Evolutionary conservation across 2,329 filamentous ascomycete species (phyloP).

Genomic region (Teratosphaeria zuluensis): DNA sequence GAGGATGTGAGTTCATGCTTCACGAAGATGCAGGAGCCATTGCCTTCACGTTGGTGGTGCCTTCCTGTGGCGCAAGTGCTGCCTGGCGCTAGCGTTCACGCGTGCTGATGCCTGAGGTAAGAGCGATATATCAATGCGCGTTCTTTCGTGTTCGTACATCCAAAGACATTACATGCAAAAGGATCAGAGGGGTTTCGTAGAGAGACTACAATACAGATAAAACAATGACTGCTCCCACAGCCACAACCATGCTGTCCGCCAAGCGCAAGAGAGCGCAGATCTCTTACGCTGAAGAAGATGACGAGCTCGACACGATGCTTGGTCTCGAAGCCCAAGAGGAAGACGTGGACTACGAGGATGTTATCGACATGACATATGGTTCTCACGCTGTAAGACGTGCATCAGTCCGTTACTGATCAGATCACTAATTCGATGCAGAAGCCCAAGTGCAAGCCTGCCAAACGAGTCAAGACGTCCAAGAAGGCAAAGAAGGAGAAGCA

Average conservation of each 20-base stretch:
- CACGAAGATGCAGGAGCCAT: not conserved
- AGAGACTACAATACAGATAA: no score
- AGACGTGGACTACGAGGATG: constrained; percentile 1
- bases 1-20: no score
- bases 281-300: constrained; percentile 16
- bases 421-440: not conserved
- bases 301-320: constrained; percentile 9
- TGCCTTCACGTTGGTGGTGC: not conserved
- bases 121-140: not conserved
- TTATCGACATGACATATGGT: constrained; percentile 5
- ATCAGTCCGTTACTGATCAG: no score
- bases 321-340: constrained; percentile 2
- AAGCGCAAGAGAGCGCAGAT: constrained; percentile 22
- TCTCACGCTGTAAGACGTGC: constrained; percentile 7
- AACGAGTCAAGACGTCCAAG: constrained; percentile 1
- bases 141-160: not conserved
- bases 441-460: constrained; percentile 2
- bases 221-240: not conserved
- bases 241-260: constrained; percentile 1
- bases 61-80: not conserved
- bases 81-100: not conserved
- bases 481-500: constrained; percentile 8
- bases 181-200: no score
- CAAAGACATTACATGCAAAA: not conserved
- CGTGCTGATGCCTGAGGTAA: not conserved